A percentile compares a stretch with the other conserved stretches of the same genome.
These are phyloP conservation scores for Ilex aquifolium DNA, from an alignment of 257 asterid species.

Conservation along the genomic window DNA sequence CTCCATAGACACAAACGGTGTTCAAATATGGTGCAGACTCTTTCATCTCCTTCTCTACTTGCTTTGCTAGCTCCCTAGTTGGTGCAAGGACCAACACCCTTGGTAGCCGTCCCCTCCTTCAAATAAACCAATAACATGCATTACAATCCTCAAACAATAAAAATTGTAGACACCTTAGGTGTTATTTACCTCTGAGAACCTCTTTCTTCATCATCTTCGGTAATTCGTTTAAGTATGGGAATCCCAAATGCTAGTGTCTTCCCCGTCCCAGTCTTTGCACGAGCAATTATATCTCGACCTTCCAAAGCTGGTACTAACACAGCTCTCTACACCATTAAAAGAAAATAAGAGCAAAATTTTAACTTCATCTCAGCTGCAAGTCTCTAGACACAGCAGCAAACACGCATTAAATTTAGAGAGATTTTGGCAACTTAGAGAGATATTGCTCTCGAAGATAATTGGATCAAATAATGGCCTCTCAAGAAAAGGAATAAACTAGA, in stretches of 20 bases:
- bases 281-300: constrained; percentile 90
- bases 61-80: constrained; percentile 95
- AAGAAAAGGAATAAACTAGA: too few species aligned
- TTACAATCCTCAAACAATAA: constrained; percentile 9
- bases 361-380: too few species aligned
- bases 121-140: constrained; percentile 15
- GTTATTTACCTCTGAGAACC: constrained; percentile 50
- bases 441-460: too few species aligned
- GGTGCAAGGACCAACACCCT: constrained; percentile 92
- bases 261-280: constrained; percentile 99
- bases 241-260: constrained; percentile 99
- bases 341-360: constrained; percentile 1
- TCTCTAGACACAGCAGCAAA: too few species aligned
- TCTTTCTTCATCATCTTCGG: constrained; percentile 46
- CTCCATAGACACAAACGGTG: constrained; percentile 79
- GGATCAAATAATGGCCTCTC: too few species aligned
- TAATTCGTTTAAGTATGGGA: constrained; percentile 72
- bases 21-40: constrained; percentile 77
- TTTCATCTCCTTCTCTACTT: constrained; percentile 84
- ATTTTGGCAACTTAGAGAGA: too few species aligned
- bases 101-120: constrained; percentile 80
- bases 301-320: constrained; percentile 84
- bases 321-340: constrained; percentile 56
- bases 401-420: too few species aligned
- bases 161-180: background rate